These are phyloP conservation scores for Xerocomus cyaneibrunnescens DNA, from an alignment of 1,284 basidiomycete genomes.

Conservation along the genomic window DNA sequence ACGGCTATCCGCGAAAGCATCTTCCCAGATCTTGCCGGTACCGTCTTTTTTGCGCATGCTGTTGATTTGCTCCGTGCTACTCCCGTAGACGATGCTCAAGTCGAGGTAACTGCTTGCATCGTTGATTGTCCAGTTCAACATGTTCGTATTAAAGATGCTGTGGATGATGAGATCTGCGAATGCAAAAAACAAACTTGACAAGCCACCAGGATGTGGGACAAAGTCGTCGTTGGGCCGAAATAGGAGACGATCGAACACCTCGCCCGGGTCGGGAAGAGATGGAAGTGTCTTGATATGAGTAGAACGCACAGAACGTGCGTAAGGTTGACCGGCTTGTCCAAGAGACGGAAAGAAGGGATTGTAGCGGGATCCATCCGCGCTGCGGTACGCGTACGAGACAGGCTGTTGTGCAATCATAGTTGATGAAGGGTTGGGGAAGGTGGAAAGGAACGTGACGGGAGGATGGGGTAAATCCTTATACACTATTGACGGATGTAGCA, in stretches of 20 bases:
- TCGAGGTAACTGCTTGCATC: slow-evolving; percentile 76
- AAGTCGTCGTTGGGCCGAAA: slow-evolving; percentile 48
- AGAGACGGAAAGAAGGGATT: slow-evolving; percentile 54
- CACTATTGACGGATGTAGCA: slow-evolving; percentile 15
- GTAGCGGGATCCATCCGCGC: slow-evolving; percentile 59
- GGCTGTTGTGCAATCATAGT: neutral
- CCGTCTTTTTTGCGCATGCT: slow-evolving; percentile 62
- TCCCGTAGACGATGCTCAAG: slow-evolving; percentile 74
- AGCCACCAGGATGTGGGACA: slow-evolving; percentile 54
- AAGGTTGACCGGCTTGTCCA: slow-evolving; percentile 62
- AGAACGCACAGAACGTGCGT: slow-evolving; percentile 70
- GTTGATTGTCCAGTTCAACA: slow-evolving; percentile 56
- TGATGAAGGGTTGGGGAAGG: slow-evolving; percentile 10
- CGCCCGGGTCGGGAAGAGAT: slow-evolving; percentile 62
- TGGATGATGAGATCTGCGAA: slow-evolving; percentile 80
- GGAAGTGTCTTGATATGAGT: slow-evolving; percentile 42
- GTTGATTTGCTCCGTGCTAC: slow-evolving; percentile 47
- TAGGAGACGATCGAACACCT: slow-evolving; percentile 74
- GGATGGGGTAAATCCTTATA: slow-evolving; percentile 74
- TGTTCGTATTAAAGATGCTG: slow-evolving; percentile 66
- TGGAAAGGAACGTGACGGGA: slow-evolving; percentile 49
- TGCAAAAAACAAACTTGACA: slow-evolving; percentile 72
- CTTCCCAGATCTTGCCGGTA: slow-evolving; percentile 62
- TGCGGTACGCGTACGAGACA: slow-evolving; percentile 50
- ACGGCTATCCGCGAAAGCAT: slow-evolving; percentile 67